These are phyloP conservation scores for Tolypocladium ophioglossoides DNA, from an alignment of 2,329 filamentous ascomycete genomes.

Conservation along the genomic window DNA sequence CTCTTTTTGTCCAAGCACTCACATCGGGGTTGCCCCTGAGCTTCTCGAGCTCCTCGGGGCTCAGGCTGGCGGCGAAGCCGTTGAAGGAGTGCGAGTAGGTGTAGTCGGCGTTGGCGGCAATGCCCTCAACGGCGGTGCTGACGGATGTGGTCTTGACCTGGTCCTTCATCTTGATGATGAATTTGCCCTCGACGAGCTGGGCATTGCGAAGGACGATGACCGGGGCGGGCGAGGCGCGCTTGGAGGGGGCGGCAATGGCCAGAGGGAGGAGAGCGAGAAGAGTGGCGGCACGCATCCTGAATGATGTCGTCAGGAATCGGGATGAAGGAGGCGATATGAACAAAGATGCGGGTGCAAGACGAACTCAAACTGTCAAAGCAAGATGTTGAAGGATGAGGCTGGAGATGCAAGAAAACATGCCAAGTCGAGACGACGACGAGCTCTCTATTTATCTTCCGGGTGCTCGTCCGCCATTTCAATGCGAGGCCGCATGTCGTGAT, in stretches of 20 bases:
- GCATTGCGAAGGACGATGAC: slow-evolving; percentile 20
- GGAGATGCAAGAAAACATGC: background rate
- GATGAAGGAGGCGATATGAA: background rate
- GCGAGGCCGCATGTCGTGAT: background rate
- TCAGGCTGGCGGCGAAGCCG: slow-evolving; percentile 18
- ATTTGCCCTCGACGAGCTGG: slow-evolving; percentile 22
- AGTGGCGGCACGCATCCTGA: slow-evolving; percentile 20
- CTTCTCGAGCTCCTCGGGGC: slow-evolving; percentile 11
- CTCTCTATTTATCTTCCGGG: background rate
- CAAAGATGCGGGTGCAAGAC: background rate
- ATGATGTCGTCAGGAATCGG: background rate
- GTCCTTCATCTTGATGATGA: slow-evolving; percentile 25
- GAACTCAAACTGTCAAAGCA: background rate
- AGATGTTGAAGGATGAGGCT: background rate
- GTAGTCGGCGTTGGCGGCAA: slow-evolving; percentile 21
- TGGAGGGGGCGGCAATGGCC: slow-evolving; percentile 18
- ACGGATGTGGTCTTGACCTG: slow-evolving; percentile 11
- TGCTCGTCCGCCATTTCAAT: too few relatives aligned
- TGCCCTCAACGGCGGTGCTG: slow-evolving; percentile 12
- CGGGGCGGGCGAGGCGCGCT: slow-evolving; percentile 22
- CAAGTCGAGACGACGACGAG: background rate
- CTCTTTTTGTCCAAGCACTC: background rate
- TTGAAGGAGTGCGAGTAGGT: slow-evolving; percentile 15
- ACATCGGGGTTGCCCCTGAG: slow-evolving; percentile 16
- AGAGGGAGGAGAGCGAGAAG: slow-evolving; percentile 22